These are phyloP conservation scores for Effrenium voratum DNA, from an alignment of 73 alveolate genomes.

Conservation along the genomic window DNA sequence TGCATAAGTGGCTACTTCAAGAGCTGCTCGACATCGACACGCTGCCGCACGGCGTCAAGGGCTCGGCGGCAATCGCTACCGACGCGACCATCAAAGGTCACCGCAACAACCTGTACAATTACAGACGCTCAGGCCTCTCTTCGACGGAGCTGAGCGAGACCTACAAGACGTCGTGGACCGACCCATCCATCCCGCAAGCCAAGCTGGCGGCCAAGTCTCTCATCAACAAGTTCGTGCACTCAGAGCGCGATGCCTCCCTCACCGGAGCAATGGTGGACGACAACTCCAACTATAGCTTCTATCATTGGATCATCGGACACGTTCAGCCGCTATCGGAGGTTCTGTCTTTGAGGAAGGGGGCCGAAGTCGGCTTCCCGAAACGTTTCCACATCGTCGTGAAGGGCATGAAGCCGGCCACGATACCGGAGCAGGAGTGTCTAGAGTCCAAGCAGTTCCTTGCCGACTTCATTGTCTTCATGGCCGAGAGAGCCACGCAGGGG, in stretches of 20 bases:
- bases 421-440: background rate
- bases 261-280: background rate
- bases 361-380: background rate
- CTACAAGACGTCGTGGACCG: background rate
- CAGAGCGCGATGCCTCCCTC: background rate
- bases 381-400: background rate
- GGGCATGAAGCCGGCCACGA: no score
- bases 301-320: slow-evolving; percentile 8
- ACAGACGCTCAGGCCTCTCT: slow-evolving; percentile 1
- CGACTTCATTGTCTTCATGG: background rate
- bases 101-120: slow-evolving; percentile 33
- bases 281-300: background rate
- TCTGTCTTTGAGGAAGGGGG: background rate
- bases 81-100: slow-evolving; percentile 20
- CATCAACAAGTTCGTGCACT: slow-evolving; percentile 17
- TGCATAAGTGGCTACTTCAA: no score
- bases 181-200: background rate
- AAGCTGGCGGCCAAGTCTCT: background rate
- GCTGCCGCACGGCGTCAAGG: no score
- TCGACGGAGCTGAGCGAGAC: slow-evolving; percentile 5
- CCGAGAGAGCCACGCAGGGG: no score
- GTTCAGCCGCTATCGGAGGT: background rate
- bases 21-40: no score
- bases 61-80: no score
- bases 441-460: background rate